Conservation (phyloP, 805 yeast species). For the Lipomyces kockii region DNA sequence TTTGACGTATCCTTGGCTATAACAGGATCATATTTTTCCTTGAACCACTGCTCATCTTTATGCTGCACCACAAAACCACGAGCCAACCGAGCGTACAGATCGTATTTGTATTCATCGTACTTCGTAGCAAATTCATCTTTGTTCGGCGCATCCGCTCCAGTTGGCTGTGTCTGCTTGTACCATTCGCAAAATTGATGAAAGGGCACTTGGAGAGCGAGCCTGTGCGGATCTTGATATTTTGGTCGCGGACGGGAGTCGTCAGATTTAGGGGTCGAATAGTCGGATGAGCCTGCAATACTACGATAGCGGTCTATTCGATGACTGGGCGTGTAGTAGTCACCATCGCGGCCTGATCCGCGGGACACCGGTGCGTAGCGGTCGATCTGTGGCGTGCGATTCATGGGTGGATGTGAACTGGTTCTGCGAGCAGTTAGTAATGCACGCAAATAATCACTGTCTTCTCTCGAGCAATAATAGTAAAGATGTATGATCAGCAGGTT, state of each 20-base stretch:
- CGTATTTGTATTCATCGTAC: slow-evolving; percentile 32
- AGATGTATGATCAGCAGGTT: background rate
- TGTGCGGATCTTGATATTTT: slow-evolving; percentile 29
- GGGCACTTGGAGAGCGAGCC: slow-evolving; percentile 23
- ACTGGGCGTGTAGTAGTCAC: slow-evolving; percentile 18
- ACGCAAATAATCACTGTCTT: background rate
- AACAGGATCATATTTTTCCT: slow-evolving; percentile 32
- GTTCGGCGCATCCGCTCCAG: slow-evolving; percentile 4
- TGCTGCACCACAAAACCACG: slow-evolving; percentile 34
- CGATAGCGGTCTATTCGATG: slow-evolving; percentile 13
- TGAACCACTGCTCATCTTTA: slow-evolving; percentile 36
- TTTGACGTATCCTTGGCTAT: background rate
- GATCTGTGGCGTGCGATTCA: slow-evolving; percentile 9
- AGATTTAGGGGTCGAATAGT: background rate
- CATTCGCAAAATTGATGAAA: slow-evolving; percentile 31
- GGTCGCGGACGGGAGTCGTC: background rate
- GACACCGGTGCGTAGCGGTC: slow-evolving; percentile 16
- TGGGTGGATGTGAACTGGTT: background rate
- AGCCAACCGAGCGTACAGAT: slow-evolving; percentile 35
- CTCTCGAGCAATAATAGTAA: background rate
- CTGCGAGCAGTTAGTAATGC: background rate
- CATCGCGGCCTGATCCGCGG: slow-evolving; percentile 16
- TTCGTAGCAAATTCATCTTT: slow-evolving; percentile 12
- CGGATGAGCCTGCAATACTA: background rate
- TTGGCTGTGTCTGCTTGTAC: slow-evolving; percentile 18